Percentiles rank a stretch among this genome's conserved stretches.
These are phyloP conservation scores for Pulveroboletus sp. DNA, from an alignment of 768 basidiomycete genomes.

Conservation along the genomic window DNA sequence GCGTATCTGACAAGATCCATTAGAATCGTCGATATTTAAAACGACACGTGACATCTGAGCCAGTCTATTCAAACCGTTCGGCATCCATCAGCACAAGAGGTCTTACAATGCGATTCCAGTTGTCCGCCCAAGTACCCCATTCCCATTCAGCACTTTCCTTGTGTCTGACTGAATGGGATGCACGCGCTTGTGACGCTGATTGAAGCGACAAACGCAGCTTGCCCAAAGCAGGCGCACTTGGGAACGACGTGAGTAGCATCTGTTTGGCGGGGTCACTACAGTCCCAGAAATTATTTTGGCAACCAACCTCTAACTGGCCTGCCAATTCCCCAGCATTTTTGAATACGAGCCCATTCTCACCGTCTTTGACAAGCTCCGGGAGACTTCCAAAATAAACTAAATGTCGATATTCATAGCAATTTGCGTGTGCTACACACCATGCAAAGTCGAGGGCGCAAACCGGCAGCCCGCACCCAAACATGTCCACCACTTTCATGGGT, in stretches of 20 bases:
- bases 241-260: slow-evolving; percentile 61
- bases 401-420: background rate
- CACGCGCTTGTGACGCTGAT: slow-evolving; percentile 27
- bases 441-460: slow-evolving; percentile 87
- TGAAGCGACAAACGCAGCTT: slow-evolving; percentile 51
- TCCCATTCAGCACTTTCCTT: slow-evolving; percentile 37
- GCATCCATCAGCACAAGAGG: slow-evolving; percentile 48
- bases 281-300: background rate
- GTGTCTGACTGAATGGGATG: slow-evolving; percentile 17
- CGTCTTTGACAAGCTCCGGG: slow-evolving; percentile 81
- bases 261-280: slow-evolving; percentile 25
- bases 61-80: slow-evolving; percentile 17
- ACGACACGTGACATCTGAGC: background rate
- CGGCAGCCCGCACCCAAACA: slow-evolving; percentile 96
- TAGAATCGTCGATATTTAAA: background rate
- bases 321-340: slow-evolving; percentile 64
- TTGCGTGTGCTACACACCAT: slow-evolving; percentile 53
- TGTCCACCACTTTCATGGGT: slow-evolving; percentile 99
- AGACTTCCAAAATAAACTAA: slow-evolving; percentile 47
- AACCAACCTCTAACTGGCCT: slow-evolving; percentile 55
- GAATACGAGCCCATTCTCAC: slow-evolving; percentile 83
- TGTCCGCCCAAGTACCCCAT: slow-evolving; percentile 83
- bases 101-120: slow-evolving; percentile 71
- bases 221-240: slow-evolving; percentile 48
- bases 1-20: slow-evolving; percentile 2